Evolutionary conservation across 495 filamentous ascomycete genomes (phyloP), one percentile per base, ranked within the genome.

Genomic region (Neurospora sp.): DNA sequence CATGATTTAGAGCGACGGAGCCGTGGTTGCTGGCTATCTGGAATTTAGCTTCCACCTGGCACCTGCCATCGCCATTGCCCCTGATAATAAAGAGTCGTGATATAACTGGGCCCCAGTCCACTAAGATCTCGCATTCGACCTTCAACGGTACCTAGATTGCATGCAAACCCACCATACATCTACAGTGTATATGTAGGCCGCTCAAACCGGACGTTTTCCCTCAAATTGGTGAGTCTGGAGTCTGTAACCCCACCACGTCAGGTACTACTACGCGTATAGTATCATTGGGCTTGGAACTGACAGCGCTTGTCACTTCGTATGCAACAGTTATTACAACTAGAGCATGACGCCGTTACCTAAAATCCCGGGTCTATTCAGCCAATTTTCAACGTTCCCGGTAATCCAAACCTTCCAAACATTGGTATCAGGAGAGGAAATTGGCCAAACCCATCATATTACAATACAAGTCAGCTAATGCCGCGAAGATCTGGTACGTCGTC

Each of bases 401-500:
- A 16, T 35, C 54, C 54, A 35, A 66, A 35, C 27, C 7, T 66
- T 35, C 27, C 14, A 35, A 18, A 9, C 12, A 18, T 18, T 37
- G 14, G 16, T 35, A 66, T 66, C 14, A 18, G 54, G 27, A 35
- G 23, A 66, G 20, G 20, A 18, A 9, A 16, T 3, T 18, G 7
- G 14, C 31, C 54, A 66, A 37, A 16, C 14, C 27, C 6, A 18
- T 66, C 3, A 66, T 66, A 66, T 35, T 12, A 7, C 23, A 37
- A 66, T 14, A 37, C 35, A 66, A 66, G 54, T 14, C 3, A 66
- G 7, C 27, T 66, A 66, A 66, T 46, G n/a, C 62, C 69, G 31
- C 54, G 27, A 39, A 27, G 73, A 39, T 71, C 73, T 69, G 41
- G 37, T 42, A 44, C 42, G 72, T 70, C 69, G 73, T 74, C 48